Conservation (phyloP, 441 rosid genomes). For the Biscutella auriculata region DNA sequence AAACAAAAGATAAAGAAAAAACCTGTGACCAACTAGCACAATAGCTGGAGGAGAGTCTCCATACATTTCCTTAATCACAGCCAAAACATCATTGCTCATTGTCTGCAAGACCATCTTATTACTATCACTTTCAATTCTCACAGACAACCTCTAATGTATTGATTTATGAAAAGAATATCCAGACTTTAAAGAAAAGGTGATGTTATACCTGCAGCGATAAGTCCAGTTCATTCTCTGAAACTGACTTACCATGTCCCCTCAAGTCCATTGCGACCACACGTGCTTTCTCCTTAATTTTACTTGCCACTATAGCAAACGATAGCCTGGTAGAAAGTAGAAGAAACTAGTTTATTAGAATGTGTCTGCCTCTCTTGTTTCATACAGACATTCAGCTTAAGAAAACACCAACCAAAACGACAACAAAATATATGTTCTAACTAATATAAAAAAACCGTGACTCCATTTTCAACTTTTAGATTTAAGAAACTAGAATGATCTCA, state of each 20-base stretch:
- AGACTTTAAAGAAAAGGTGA: background rate
- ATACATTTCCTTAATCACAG: slow-evolving; percentile 71
- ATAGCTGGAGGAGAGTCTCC: slow-evolving; percentile 89
- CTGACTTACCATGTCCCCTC: slow-evolving; percentile 92
- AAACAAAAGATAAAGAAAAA: slow-evolving; percentile 2
- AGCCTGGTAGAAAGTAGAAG: slow-evolving; percentile 37
- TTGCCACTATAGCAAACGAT: slow-evolving; percentile 71
- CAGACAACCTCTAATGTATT: background rate
- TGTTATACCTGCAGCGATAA: slow-evolving; percentile 68
- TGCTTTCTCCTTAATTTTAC: slow-evolving; percentile 79
- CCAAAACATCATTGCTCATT: slow-evolving; percentile 73
- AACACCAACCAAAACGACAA: background rate
- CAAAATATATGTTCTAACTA: background rate
- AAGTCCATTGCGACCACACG: slow-evolving; percentile 81
- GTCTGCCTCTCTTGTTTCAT: background rate
- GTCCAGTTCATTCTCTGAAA: slow-evolving; percentile 66
- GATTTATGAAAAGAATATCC: background rate
- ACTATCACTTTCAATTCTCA: slow-evolving; percentile 6
- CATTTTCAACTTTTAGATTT: background rate
- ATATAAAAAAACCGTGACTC: too few relatives aligned
- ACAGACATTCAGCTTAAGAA: background rate
- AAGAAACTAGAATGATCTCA: too few relatives aligned
- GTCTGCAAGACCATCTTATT: slow-evolving; percentile 45
- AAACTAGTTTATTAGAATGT: background rate
- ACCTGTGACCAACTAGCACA: slow-evolving; percentile 97